Evolutionary conservation across 2,329 filamentous ascomycete species (phyloP).

Genomic region (Xenoacremonium recifei): DNA sequence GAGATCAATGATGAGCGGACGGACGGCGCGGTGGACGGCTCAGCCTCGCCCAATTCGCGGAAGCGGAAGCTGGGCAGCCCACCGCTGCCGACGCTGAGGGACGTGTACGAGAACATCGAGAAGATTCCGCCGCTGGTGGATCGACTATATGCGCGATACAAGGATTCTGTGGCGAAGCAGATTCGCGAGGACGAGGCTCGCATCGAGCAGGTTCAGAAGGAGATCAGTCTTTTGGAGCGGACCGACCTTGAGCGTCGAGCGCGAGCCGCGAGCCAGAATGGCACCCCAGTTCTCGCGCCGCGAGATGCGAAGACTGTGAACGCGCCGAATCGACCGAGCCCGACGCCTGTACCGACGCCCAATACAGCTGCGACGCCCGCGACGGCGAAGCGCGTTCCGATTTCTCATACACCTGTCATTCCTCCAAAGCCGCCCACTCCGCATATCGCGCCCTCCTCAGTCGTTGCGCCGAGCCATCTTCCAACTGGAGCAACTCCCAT

Average conservation of each 20-base stretch:
- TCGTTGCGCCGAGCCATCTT: slow-evolving; percentile 28
- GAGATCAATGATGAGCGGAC: slow-evolving; percentile 54
- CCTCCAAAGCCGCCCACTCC: slow-evolving; percentile 32
- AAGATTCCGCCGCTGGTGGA: slow-evolving; percentile 70
- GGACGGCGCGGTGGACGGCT: slow-evolving; percentile 39
- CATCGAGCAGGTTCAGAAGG: slow-evolving; percentile 61
- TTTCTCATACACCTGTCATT: slow-evolving; percentile 32
- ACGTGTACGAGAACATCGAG: slow-evolving; percentile 64
- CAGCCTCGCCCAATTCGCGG: slow-evolving; percentile 56
- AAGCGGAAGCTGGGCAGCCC: slow-evolving; percentile 75
- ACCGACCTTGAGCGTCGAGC: slow-evolving; percentile 36
- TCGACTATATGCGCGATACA: slow-evolving; percentile 73
- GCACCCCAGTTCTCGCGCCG: slow-evolving; percentile 30
- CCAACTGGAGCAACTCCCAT: slow-evolving; percentile 26
- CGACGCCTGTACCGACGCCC: slow-evolving; percentile 21
- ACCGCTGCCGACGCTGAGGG: slow-evolving; percentile 61
- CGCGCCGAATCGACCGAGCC: slow-evolving; percentile 18
- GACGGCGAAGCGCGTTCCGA: slow-evolving; percentile 25
- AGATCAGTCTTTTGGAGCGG: slow-evolving; percentile 68
- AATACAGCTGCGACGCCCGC: slow-evolving; percentile 17
- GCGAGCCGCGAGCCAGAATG: slow-evolving; percentile 34
- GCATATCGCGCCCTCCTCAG: slow-evolving; percentile 21
- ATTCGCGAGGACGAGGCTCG: slow-evolving; percentile 73
- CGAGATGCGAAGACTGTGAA: slow-evolving; percentile 29
- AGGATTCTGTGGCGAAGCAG: slow-evolving; percentile 64